Percentiles rank a stretch among this genome's conserved stretches.
phyloP scores from a whole-genome alignment of 2,329 filamentous ascomycete species.

The Pezicula neosporulosa region DNA sequence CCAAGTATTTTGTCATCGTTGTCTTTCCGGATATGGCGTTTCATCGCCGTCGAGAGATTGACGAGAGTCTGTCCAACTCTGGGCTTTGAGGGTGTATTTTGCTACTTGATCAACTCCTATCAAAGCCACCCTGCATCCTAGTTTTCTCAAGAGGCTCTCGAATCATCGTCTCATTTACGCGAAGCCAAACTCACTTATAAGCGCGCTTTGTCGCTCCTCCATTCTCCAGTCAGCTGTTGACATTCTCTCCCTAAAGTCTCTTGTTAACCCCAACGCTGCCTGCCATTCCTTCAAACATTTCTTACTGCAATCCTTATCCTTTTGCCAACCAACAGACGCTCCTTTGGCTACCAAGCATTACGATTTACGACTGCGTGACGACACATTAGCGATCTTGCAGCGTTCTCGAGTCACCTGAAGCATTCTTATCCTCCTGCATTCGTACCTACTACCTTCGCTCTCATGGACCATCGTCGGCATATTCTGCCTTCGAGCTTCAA shows the following conservation, averaged over 20 bases:
- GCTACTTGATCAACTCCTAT: slow-evolving; percentile 16
- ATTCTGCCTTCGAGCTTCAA: slow-evolving; percentile 19
- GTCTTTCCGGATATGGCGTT: slow-evolving; percentile 10
- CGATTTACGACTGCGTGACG: slow-evolving; percentile 11
- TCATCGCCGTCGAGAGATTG: slow-evolving; percentile 7
- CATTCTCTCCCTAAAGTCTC: slow-evolving; percentile 23
- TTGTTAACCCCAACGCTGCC: slow-evolving; percentile 11
- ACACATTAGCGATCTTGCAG: slow-evolving; percentile 5
- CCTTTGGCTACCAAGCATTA: slow-evolving; percentile 14
- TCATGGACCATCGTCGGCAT: slow-evolving; percentile 23
- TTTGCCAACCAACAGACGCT: slow-evolving; percentile 17
- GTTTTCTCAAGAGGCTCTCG: slow-evolving; percentile 4
- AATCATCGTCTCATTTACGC: slow-evolving; percentile 5
- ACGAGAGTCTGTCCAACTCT: slow-evolving; percentile 8
- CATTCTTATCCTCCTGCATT: slow-evolving; percentile 21
- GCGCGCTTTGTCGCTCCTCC: slow-evolving; percentile 22
- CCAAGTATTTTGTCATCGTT: slow-evolving; percentile 12
- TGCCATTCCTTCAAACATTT: slow-evolving; percentile 30
- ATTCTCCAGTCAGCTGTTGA: slow-evolving; percentile 26
- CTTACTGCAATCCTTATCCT: slow-evolving; percentile 26
- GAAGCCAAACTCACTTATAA: slow-evolving; percentile 19
- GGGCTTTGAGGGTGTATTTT: slow-evolving; percentile 2
- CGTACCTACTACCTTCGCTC: slow-evolving; percentile 4
- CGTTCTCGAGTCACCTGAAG: slow-evolving; percentile 17
- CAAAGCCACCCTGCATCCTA: slow-evolving; percentile 18